Conservation (phyloP, 305 asterid species). For the Fraxinus sp. region DNA sequence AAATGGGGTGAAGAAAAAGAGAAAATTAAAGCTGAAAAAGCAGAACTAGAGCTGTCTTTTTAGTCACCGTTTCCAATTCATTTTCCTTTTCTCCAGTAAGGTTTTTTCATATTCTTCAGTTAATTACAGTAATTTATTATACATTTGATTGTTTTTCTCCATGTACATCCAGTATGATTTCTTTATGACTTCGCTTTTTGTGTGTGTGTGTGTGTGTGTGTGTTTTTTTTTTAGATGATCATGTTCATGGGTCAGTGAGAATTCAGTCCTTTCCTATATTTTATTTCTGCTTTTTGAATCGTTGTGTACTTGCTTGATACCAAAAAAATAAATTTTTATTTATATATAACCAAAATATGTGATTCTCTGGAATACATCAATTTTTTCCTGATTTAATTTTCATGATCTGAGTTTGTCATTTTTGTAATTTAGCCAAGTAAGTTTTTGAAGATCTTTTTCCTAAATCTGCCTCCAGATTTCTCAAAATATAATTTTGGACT, state of each 20-base stretch:
- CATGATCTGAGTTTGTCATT: conserved; percentile 34
- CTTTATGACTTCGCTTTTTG: neutral
- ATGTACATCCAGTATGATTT: conserved; percentile 22
- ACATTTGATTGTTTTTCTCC: conserved; percentile 13
- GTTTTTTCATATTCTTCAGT: conserved; percentile 26
- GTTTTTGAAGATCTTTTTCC: conserved; percentile 17
- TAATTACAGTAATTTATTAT: neutral
- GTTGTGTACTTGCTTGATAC: neutral
- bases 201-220: neutral
- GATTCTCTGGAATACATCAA: neutral
- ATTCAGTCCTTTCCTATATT: neutral
- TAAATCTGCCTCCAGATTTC: conserved; percentile 24
- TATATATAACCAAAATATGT: neutral
- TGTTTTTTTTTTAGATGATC: conserved; percentile 20
- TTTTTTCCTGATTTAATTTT: neutral
- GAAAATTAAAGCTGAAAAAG: conserved; percentile 32
- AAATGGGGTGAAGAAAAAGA: conserved; percentile 32
- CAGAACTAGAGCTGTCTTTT: conserved; percentile 16
- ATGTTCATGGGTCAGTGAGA: neutral
- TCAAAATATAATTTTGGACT: conserved; percentile 20
- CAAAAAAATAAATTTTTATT: neutral
- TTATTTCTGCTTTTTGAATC: neutral
- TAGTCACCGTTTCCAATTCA: conserved; percentile 22
- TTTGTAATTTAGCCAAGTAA: conserved; percentile 30
- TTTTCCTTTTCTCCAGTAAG: conserved; percentile 33